Base-by-base conservation (phyloP, 2,329 filamentous ascomycete genomes). In the Sporothrix luriei region DNA sequence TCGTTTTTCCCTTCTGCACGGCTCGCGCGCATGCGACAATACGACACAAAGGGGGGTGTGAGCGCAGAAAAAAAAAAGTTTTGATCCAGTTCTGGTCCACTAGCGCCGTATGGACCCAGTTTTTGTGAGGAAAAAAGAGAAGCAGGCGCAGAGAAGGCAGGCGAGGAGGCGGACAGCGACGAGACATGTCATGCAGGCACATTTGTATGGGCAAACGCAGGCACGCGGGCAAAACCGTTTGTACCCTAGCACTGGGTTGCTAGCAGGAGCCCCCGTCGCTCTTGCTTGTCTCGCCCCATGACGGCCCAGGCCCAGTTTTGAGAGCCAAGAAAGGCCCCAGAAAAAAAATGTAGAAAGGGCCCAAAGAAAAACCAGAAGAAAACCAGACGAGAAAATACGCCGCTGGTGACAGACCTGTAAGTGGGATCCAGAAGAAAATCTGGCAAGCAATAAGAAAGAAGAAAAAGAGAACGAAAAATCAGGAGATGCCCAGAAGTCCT, bases 11-110 rank as follows among this genome's bases (percentile, higher is more conserved):
- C 59, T 48, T 26, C 46, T 33, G 43, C 43, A 29, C 43, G 24
- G 40, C 40, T 64, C 16, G 40, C 57, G 40, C 57, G 57, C 61
- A 62, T 68, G 46, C 67, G 67, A 62, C 51, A 66, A 66, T 49
- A 40, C 59, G 61, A 65, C 66, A 38, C n/a, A n/a, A n/a, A n/a
- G n/a, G 55, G 59, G 68, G 67, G 68, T 19, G 68, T 69, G 68
- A 64, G 68, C 59, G 59, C 59, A 13, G 29, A 46, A 51, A 52
- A 69, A 69, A 66, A 68, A n/a, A n/a, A n/a, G n/a, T n/a, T n/a
- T n/a, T n/a, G n/a, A n/a, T n/a, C n/a, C n/a, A n/a, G 57, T 16
- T 64, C 46, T 69, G 46, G 54, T 40, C 54, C 68, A 52, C 70
- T 71, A 71, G 68, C 64, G 67, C n/a, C 43, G 67, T n/a, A n/a